Base-by-base conservation (phyloP, 2,329 filamentous ascomycete species). In the Venturia carpophila region DNA sequence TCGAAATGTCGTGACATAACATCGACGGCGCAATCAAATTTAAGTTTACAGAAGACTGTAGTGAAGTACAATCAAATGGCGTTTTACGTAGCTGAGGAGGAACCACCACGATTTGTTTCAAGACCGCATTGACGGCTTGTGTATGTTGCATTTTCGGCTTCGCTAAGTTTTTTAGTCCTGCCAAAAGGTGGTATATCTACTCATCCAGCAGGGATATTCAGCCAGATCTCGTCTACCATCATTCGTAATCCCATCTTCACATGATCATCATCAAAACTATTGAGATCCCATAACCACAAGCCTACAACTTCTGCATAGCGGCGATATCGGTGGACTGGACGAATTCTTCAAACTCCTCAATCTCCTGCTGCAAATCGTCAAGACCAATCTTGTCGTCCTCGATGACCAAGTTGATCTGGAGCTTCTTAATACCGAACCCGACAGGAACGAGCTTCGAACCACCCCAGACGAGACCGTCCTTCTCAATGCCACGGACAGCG, bases 401-500 rank as follows among this genome's bases (percentile, higher is more conserved):
- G 70, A 97, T 83, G 73, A 97, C 92, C 72, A 97, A 80, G 88
- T 91, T 97, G 84, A 99, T 96, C 86, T 97, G 93, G 69, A 99
- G 87, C 87, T 97, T 97, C 85, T 90, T 94, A 84, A 99, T 95
- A 84, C 94, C 94, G 84, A 91, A 99, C 75, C 92, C 93, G 73
- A 99, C 88, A 70, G 92, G 79, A 63, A 96, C 88, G 70, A 96
- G 83, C 84, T 94, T 90, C 78, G 90, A 92, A 70, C 83, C 87
- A 87, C 93, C 93, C 94, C 94, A 99, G 69, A 95, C 87, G 68
- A 99, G 90, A 81, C 94, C 94, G 62, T 97, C 93, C 84, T 89
- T 87, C 80, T 93, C 86, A 72, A 97, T 93, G 70, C 82, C 79
- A 74, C 91, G 89, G 72, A 97, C 92, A 69, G 87, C 82, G 41